phyloP scores from a whole-genome alignment of 768 basidiomycete species.

The Trametes punicea region DNA sequence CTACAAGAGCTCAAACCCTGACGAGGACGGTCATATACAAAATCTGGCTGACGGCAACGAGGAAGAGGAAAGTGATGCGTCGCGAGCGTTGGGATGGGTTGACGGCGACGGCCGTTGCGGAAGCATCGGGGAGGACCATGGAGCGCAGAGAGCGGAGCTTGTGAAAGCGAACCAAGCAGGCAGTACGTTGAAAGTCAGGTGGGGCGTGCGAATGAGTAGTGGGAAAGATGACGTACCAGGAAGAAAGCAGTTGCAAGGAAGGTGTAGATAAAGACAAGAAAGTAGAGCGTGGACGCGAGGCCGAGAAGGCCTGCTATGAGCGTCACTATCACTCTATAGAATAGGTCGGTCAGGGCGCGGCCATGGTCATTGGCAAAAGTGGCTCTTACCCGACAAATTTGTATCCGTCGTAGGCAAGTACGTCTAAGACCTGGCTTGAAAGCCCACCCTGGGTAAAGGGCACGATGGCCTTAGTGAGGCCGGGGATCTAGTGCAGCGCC shows the following conservation, averaged over 20 bases:
- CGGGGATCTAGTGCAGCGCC: background rate
- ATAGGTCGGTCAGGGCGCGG: background rate
- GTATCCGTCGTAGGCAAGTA: conserved; percentile 93
- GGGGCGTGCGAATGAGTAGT: background rate
- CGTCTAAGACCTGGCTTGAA: conserved; percentile 66
- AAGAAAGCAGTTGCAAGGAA: conserved; percentile 93
- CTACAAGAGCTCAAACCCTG: conserved; percentile 42
- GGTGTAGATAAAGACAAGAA: conserved; percentile 74
- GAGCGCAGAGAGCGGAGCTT: conserved; percentile 92
- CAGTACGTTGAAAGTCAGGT: background rate
- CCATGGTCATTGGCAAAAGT: background rate
- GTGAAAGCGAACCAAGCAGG: background rate
- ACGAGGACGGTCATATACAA: conserved; percentile 85
- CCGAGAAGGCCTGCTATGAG: conserved; percentile 69
- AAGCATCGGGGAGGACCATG: conserved; percentile 83
- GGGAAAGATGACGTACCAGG: conserved; percentile 52
- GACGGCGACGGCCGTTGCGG: conserved; percentile 54
- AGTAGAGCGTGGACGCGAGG: conserved; percentile 59
- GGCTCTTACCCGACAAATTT: conserved; percentile 88
- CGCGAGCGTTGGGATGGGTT: conserved; percentile 78
- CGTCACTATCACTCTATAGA: conserved; percentile 73
- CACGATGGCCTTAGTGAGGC: background rate
- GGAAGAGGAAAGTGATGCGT: conserved; percentile 84
- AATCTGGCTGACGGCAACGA: conserved; percentile 79
- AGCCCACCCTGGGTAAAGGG: conserved; percentile 38